A percentile compares a stretch with the other conserved stretches of the same genome.
phyloP scores from a whole-genome alignment of 2,329 filamentous ascomycete species.

The Fusarium tricinctum region DNA sequence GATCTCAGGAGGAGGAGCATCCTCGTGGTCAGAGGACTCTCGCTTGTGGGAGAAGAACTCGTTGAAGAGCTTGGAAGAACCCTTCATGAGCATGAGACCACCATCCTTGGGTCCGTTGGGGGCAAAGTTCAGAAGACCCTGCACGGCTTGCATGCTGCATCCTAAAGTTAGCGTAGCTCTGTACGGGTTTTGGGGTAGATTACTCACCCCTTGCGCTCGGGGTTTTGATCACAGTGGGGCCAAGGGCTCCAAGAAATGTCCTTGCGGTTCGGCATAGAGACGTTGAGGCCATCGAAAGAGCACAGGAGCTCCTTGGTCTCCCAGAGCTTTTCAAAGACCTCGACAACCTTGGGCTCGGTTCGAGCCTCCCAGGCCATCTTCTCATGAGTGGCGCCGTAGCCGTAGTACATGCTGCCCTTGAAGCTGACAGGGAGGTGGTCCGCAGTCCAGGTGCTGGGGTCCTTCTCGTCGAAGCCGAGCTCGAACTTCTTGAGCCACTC shows the following conservation, averaged over 20 bases:
- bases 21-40: conserved; percentile 51
- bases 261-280: conserved; percentile 59
- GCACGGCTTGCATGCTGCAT: conserved; percentile 23
- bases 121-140: conserved; percentile 42
- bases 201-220: conserved; percentile 50
- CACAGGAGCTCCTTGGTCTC: conserved; percentile 62
- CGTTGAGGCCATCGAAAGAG: conserved; percentile 57
- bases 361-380: conserved; percentile 64
- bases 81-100: conserved; percentile 53
- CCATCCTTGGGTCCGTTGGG: conserved; percentile 55
- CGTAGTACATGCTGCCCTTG: conserved; percentile 62
- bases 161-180: not conserved
- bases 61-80: conserved; percentile 49
- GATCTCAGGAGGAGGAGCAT: conserved; percentile 54
- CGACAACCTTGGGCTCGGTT: conserved; percentile 62
- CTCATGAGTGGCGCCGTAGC: conserved; percentile 63
- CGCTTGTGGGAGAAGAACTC: conserved; percentile 55
- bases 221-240: conserved; percentile 45
- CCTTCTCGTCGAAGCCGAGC: conserved; percentile 44
- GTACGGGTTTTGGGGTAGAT: not conserved
- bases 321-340: conserved; percentile 62
- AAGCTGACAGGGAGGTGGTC: conserved; percentile 43
- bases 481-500: conserved; percentile 46
- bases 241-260: conserved; percentile 50
- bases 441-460: conserved; percentile 39